Percentiles rank a stretch among this genome's conserved stretches.
phyloP scores from a whole-genome alignment of 2,329 filamentous ascomycete species.

The Diaporthe sp. region DNA sequence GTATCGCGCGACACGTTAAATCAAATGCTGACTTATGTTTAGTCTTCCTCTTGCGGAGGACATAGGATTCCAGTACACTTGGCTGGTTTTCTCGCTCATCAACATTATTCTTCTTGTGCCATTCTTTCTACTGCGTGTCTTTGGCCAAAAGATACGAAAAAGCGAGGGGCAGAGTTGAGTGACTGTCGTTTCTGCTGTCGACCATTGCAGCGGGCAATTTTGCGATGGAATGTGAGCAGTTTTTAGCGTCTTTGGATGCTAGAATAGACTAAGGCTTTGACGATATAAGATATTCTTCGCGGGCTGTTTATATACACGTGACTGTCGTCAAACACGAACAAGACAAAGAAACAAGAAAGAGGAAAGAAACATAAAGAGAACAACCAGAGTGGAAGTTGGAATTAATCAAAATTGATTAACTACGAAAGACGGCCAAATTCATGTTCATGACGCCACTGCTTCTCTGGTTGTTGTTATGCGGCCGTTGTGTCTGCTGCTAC shows the following conservation, averaged over 20 bases:
- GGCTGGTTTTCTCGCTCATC: conserved; percentile 2
- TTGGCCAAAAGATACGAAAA: not conserved
- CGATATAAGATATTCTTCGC: too few relatives aligned
- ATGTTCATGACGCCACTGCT: too few relatives aligned
- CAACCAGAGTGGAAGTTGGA: too few relatives aligned
- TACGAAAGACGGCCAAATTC: too few relatives aligned
- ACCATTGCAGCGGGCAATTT: not conserved
- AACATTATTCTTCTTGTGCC: conserved; percentile 1
- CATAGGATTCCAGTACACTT: not conserved
- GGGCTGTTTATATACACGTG: too few relatives aligned
- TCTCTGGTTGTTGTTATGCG: too few relatives aligned
- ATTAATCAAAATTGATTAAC: too few relatives aligned
- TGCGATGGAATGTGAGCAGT: not conserved
- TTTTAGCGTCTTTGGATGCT: not conserved
- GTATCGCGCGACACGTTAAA: not conserved
- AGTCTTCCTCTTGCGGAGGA: conserved; percentile 13
- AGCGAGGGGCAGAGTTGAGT: not conserved
- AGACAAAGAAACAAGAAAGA: too few relatives aligned
- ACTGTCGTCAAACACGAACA: too few relatives aligned
- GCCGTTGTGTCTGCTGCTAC: too few relatives aligned
- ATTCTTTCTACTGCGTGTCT: conserved; percentile 2
- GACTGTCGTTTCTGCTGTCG: not conserved
- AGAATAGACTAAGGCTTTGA: too few relatives aligned
- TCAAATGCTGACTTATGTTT: not conserved
- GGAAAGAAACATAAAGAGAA: too few relatives aligned